Conservation (phyloP, 208 protist genomes). For the Lotmaria passim region DNA sequence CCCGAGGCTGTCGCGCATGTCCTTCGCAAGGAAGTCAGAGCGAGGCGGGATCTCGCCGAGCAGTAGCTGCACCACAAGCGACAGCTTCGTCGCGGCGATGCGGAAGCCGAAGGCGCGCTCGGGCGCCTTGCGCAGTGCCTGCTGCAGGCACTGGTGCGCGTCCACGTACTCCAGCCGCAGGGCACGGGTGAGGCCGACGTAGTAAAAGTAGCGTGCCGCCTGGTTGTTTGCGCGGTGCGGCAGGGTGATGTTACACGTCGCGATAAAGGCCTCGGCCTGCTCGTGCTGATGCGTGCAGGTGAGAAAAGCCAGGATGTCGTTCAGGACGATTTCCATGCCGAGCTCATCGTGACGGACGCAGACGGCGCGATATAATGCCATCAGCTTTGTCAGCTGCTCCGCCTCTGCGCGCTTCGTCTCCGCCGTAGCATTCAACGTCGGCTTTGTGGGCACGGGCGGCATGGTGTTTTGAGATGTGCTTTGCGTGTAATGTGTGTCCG, state of each 20-base stretch:
- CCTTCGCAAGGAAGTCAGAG: slow-evolving; percentile 87
- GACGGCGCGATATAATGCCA: slow-evolving; percentile 83
- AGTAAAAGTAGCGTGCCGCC: slow-evolving; percentile 96
- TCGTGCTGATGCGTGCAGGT: slow-evolving; percentile 78
- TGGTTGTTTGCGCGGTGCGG: slow-evolving; percentile 92
- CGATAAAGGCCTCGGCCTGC: slow-evolving; percentile 85
- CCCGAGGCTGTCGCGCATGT: slow-evolving; percentile 85
- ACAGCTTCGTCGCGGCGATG: slow-evolving; percentile 93
- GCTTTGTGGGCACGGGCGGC: slow-evolving; percentile 20
- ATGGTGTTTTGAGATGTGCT: slow-evolving; percentile 22
- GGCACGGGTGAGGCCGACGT: slow-evolving; percentile 95
- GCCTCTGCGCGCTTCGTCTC: slow-evolving; percentile 34
- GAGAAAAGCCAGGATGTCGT: slow-evolving; percentile 87
- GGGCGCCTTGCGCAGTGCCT: slow-evolving; percentile 97
- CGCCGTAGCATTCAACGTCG: slow-evolving; percentile 4
- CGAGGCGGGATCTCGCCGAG: slow-evolving; percentile 97
- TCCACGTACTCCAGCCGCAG: slow-evolving; percentile 97
- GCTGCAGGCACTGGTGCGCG: slow-evolving; percentile 92
- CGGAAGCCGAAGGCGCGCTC: slow-evolving; percentile 95
- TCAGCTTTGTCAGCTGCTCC: slow-evolving; percentile 71
- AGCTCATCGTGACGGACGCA: slow-evolving; percentile 90
- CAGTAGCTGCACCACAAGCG: slow-evolving; percentile 96
- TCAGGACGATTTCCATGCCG: slow-evolving; percentile 84
- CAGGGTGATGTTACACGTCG: slow-evolving; percentile 79
- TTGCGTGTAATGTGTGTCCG: no score